Percentiles rank a stretch among this genome's conserved stretches.
Conservation (phyloP, 2,329 filamentous ascomycete genomes). For the Scedosporium boydii region DNA sequence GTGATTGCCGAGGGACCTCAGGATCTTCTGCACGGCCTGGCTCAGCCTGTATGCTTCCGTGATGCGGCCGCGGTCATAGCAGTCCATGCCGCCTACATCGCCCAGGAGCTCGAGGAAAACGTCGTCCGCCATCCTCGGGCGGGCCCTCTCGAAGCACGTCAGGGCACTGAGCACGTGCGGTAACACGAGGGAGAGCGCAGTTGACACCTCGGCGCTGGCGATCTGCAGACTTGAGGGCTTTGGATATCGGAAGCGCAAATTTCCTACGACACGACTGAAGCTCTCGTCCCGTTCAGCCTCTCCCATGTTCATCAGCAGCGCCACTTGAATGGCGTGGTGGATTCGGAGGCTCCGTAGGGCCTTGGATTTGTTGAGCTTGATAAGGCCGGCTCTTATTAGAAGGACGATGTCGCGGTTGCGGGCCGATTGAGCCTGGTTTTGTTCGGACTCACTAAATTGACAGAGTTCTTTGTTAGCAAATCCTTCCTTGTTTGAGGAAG, state of each 20-base stretch:
- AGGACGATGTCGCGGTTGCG: not conserved
- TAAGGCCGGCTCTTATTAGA: not conserved
- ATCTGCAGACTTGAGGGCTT: not conserved
- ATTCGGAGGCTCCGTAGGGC: not conserved
- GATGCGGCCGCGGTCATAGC: not conserved
- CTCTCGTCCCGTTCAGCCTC: not conserved
- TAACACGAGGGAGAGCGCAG: not conserved
- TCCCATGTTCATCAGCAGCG: not conserved
- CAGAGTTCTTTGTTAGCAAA: too few relatives aligned
- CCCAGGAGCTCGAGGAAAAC: not conserved
- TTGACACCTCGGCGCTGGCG: not conserved
- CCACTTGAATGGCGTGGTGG: not conserved
- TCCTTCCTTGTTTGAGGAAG: too few relatives aligned
- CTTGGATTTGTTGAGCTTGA: not conserved
- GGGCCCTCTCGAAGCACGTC: not conserved
- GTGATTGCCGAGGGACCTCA: not conserved
- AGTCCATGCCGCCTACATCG: not conserved
- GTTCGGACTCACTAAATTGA: too few relatives aligned
- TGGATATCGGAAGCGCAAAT: not conserved
- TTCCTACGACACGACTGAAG: not conserved
- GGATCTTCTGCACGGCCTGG: not conserved
- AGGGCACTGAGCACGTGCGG: not conserved
- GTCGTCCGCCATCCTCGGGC: not conserved
- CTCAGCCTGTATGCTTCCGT: not conserved
- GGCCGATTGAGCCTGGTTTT: not conserved